Evolutionary conservation across 2,329 filamentous ascomycete species (phyloP).

Genomic region (Thielaviopsis punctulata): DNA sequence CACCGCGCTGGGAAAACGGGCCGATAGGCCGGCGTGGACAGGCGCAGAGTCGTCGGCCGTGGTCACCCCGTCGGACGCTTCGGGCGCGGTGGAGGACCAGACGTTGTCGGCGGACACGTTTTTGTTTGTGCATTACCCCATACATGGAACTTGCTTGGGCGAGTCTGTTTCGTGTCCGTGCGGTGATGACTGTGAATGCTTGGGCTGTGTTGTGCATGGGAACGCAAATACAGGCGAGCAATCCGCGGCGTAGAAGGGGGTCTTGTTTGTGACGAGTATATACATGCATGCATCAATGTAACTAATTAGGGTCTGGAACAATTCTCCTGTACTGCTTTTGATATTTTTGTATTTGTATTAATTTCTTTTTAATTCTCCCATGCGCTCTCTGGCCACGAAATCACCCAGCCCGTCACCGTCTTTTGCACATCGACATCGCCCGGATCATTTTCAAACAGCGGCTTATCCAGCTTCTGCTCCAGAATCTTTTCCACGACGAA

Average conservation of each 20-base stretch:
- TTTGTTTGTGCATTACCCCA: constrained; percentile 41
- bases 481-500: constrained; percentile 65
- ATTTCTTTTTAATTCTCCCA: not conserved
- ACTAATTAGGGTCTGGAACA: too few species aligned
- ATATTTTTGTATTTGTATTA: not conserved
- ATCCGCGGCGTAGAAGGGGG: not conserved
- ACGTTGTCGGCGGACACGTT: constrained; percentile 34
- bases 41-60: not conserved
- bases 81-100: constrained; percentile 31
- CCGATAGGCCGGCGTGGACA: constrained; percentile 17
- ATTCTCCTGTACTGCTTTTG: not conserved
- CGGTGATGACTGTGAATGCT: constrained; percentile 40
- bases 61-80: constrained; percentile 18
- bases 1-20: not conserved
- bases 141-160: constrained; percentile 28
- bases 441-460: constrained; percentile 77
- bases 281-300: not conserved
- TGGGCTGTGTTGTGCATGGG: constrained; percentile 37
- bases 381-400: constrained; percentile 42
- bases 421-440: constrained; percentile 67
- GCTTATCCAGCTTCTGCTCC: constrained; percentile 66
- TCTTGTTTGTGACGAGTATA: not conserved
- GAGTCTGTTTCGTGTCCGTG: constrained; percentile 36
- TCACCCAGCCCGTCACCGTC: constrained; percentile 64
- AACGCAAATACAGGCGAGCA: constrained; percentile 2